Base-by-base conservation (phyloP, 306 rosid species). In the Rosa multiflora region DNA sequence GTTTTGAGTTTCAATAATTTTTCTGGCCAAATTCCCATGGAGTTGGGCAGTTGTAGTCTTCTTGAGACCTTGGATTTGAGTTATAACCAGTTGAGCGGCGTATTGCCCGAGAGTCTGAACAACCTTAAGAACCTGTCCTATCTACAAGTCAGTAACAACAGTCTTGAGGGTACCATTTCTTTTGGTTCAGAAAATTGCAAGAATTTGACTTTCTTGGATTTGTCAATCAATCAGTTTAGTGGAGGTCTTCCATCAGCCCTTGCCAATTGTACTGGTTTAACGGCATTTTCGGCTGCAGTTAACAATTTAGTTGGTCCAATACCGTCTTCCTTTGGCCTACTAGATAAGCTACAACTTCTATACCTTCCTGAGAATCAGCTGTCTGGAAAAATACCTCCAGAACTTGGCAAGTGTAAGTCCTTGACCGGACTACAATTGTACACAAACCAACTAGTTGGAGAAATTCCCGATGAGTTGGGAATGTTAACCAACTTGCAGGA, bases 381-480 rank as follows among this genome's bases (percentile, higher is more conserved):
- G 6, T 88, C 91, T 0, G 97, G 97, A 14, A 86, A 71, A 72
- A 91, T 94, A 79, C 97, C 98, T 3, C 78, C 88, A 0, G 88
- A 92, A 78, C 85, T 94, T 2, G 92, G 97, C 4, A 86, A 73
- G 15, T 91, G 97, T 42, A 88, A 77, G 85, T 90, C 95, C 76
- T 80, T 92, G 88, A 81, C 3, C 21, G 18, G 20, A 73, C 77
- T 94, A 26, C 81, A 78, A 0, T 76, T 94, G 84, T 86, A 87
- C 35, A 70, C 75, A n/a, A 94, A 94, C 81, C 86, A 67, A 70
- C 91, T 94, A 0, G 92, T 85, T 81, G 97, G 97, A 59, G 80
- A 80, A 43, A 91, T 94, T 80, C 99, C 97, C 0, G 69, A 74
- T 20, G 97, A 94, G 64, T 43, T 94, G 35, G 99, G 97, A 8